phyloP scores from a whole-genome alignment of 805 yeast genomes.

The Jamesozyma rosinii region DNA sequence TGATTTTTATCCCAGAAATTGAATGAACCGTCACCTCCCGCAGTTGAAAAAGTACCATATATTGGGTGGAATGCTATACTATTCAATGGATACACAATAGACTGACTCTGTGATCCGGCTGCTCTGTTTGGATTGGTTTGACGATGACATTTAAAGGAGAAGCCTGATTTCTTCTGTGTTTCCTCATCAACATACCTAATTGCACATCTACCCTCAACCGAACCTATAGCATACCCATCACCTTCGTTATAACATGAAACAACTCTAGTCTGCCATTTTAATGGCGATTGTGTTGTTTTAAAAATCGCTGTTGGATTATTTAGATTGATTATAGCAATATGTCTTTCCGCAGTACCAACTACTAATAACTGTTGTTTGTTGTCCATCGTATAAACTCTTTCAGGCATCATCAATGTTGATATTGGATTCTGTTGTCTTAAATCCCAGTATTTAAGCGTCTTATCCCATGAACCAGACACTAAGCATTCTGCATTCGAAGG shows the following conservation, averaged over 20 bases:
- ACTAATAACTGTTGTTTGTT: slow-evolving; percentile 70
- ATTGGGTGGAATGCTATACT: slow-evolving; percentile 79
- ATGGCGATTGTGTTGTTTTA: slow-evolving; percentile 62
- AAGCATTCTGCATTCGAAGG: slow-evolving; percentile 69
- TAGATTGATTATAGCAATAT: slow-evolving; percentile 66
- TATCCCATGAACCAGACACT: slow-evolving; percentile 95
- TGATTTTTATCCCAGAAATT: slow-evolving; percentile 95
- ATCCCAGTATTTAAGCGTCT: slow-evolving; percentile 92
- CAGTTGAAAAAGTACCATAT: slow-evolving; percentile 85
- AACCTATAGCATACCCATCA: slow-evolving; percentile 85
- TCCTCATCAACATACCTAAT: slow-evolving; percentile 82
- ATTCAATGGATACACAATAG: slow-evolving; percentile 69
- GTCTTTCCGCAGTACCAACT: slow-evolving; percentile 90
- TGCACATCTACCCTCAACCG: slow-evolving; percentile 93
- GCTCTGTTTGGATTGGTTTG: slow-evolving; percentile 40
- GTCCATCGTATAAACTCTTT: slow-evolving; percentile 86
- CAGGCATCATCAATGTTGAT: slow-evolving; percentile 75
- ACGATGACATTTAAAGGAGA: slow-evolving; percentile 92
- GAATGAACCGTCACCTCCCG: slow-evolving; percentile 90
- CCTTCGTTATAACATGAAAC: slow-evolving; percentile 84
- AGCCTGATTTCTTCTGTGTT: slow-evolving; percentile 63
- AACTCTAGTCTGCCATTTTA: slow-evolving; percentile 81
- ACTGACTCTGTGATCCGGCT: slow-evolving; percentile 44
- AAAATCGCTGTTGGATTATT: slow-evolving; percentile 76
- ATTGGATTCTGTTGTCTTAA: slow-evolving; percentile 76